These are phyloP conservation scores for Phytophthora ramorum DNA, from an alignment of 352 stramenopile genomes.

Conservation along the genomic window DNA sequence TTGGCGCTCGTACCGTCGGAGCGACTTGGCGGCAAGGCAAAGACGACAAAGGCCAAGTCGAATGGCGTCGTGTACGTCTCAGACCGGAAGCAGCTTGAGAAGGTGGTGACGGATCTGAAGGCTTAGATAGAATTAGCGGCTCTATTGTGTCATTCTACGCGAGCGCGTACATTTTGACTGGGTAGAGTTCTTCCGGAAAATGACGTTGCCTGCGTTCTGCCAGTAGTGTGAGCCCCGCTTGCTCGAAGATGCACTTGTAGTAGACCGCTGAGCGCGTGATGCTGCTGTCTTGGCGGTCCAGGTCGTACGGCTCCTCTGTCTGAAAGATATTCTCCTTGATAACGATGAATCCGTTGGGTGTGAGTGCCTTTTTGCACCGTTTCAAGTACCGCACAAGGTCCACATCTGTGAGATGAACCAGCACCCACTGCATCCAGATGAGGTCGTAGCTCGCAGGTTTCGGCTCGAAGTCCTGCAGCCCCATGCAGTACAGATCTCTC, in stretches of 20 bases:
- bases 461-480: constrained; percentile 92
- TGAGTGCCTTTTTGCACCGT: constrained; percentile 81
- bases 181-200: constrained; percentile 96
- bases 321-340: constrained; percentile 94
- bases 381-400: constrained; percentile 94
- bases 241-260: constrained; percentile 93
- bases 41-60: constrained; percentile 24
- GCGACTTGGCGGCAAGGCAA: constrained; percentile 31
- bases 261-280: constrained; percentile 91
- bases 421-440: constrained; percentile 98
- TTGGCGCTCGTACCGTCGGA: constrained; percentile 47
- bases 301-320: constrained; percentile 79
- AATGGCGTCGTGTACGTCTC: constrained; percentile 37
- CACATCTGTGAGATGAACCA: constrained; percentile 95
- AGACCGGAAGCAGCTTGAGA: constrained; percentile 35
- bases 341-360: constrained; percentile 62
- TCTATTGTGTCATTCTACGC: constrained; percentile 40
- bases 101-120: constrained; percentile 30
- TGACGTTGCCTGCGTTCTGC: constrained; percentile 85
- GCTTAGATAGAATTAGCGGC: constrained; percentile 14
- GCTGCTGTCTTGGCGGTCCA: constrained; percentile 95
- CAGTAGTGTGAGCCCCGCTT: constrained; percentile 91
- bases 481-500: constrained; percentile 90
- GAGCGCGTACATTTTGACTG: constrained; percentile 95
- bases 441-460: constrained; percentile 88